These are phyloP conservation scores for Penicillium olsonii DNA, from an alignment of 2,329 filamentous ascomycete genomes.

Conservation along the genomic window DNA sequence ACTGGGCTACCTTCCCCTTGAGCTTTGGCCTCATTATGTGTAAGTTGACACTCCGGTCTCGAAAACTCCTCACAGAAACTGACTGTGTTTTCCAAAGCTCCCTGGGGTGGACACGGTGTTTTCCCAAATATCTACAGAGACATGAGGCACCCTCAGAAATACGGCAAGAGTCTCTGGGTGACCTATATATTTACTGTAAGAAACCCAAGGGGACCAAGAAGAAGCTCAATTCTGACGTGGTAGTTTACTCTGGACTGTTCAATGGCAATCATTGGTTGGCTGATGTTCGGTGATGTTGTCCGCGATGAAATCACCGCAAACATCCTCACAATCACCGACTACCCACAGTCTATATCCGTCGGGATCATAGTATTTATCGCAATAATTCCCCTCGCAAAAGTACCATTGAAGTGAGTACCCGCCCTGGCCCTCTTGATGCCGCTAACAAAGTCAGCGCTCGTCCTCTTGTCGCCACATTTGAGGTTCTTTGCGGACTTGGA, in stretches of 20 bases:
- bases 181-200: constrained; percentile 83
- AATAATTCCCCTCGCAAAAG: constrained; percentile 92
- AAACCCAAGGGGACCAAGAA: constrained; percentile 8
- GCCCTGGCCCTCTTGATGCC: not conserved
- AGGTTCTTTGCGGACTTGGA: constrained; percentile 77
- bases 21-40: constrained; percentile 89
- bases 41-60: constrained; percentile 25
- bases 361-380: constrained; percentile 83
- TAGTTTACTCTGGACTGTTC: constrained; percentile 77
- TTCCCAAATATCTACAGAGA: constrained; percentile 85
- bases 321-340: constrained; percentile 72
- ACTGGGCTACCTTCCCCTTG: constrained; percentile 84
- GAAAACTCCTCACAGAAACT: not conserved
- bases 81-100: constrained; percentile 45
- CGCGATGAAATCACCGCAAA: constrained; percentile 89
- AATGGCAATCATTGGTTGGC: constrained; percentile 78
- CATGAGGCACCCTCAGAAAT: constrained; percentile 82
- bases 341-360: constrained; percentile 72
- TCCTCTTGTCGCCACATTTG: constrained; percentile 81
- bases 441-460: constrained; percentile 58
- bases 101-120: constrained; percentile 70
- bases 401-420: constrained; percentile 70
- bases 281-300: constrained; percentile 95
- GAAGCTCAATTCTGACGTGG: constrained; percentile 13
- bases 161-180: constrained; percentile 69